Evolutionary conservation across 2,329 filamentous ascomycete genomes (phyloP), one percentile per base, ranked within the genome.

Genomic region (Phoma sp.): DNA sequence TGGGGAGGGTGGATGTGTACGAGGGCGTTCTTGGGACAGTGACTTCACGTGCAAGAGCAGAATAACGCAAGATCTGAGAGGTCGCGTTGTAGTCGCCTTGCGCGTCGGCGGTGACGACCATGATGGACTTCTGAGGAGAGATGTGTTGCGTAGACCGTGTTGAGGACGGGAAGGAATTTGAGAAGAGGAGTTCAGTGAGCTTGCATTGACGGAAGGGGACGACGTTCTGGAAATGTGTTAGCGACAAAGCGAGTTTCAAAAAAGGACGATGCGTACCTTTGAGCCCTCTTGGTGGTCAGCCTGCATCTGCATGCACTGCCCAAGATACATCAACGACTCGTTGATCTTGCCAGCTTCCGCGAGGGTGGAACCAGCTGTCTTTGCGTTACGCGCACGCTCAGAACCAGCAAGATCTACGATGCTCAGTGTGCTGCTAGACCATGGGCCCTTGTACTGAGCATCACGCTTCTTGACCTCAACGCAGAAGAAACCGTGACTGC

Each of bases 301-400:
- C 73, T 97, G 93, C 83, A 96, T 93, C 72, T 98, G 93, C 65
- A 99, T 83, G 72, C 95, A 99, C 71, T 98, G 95, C 0, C 95
- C 95, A 1, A 99, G 83, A 72, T 97, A 98, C 95, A 99, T 99
- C 70, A 99, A 79, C 69, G 91, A 96, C 75, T 97, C 93, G 69
- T 99, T 99, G 73, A 99, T 99, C 78, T 98, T 98, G 47, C 95
- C 95, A 29, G 93, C 95, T 78, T 99, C 95, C 0, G 90, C 93
- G 12, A 99, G 83, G 0, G 93, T 97, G 4, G 92, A 88, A 11
- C 95, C 95, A 0, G 92, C 90, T 0, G 95, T 98, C 81, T 97
- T 97, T 21, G 95, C 93, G 60, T 95, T 92, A 56, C 93, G 85
- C 14, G 93, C 93, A 56, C 95, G 87, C 76, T 99, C 95, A 57